phyloP scores from a whole-genome alignment of 1,139 yeast species.

The Zygoascus hellenicus region DNA sequence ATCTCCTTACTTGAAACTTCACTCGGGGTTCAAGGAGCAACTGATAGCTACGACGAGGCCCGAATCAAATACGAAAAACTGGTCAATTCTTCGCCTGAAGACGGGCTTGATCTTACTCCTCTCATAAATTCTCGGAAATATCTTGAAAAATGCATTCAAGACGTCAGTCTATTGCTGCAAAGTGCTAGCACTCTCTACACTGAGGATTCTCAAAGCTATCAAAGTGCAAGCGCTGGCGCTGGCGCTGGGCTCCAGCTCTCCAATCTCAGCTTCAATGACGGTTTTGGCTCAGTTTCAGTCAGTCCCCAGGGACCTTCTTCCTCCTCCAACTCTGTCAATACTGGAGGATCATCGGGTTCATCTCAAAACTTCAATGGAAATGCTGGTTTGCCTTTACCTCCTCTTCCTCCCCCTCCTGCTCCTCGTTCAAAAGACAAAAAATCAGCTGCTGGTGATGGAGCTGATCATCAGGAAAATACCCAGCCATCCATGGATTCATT shows the following conservation, averaged over 20 bases:
- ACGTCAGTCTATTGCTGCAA: conserved; percentile 33
- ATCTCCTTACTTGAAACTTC: conserved; percentile 27
- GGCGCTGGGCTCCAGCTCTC: neutral
- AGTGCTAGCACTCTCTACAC: conserved; percentile 18
- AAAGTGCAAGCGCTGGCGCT: neutral
- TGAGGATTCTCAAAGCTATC: neutral
- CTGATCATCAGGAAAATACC: neutral
- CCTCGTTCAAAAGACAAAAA: conserved; percentile 1
- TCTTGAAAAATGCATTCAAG: conserved; percentile 34
- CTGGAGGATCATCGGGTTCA: neutral
- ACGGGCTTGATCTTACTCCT: conserved; percentile 24
- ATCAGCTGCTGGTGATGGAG: neutral
- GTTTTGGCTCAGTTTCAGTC: neutral
- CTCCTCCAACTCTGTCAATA: neutral
- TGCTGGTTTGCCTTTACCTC: conserved; percentile 4
- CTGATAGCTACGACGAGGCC: neutral
- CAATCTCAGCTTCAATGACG: neutral
- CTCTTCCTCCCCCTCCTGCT: conserved; percentile 8
- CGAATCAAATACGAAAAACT: conserved; percentile 4
- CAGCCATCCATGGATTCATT: neutral
- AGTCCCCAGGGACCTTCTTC: neutral
- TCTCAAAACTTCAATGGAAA: neutral
- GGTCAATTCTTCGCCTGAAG: conserved; percentile 1
- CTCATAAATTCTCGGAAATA: conserved; percentile 30
- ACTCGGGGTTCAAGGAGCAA: conserved; percentile 8